Conservation (phyloP, 2,329 filamentous ascomycete genomes). For the Ophiosphaerella herpotricha region DNA sequence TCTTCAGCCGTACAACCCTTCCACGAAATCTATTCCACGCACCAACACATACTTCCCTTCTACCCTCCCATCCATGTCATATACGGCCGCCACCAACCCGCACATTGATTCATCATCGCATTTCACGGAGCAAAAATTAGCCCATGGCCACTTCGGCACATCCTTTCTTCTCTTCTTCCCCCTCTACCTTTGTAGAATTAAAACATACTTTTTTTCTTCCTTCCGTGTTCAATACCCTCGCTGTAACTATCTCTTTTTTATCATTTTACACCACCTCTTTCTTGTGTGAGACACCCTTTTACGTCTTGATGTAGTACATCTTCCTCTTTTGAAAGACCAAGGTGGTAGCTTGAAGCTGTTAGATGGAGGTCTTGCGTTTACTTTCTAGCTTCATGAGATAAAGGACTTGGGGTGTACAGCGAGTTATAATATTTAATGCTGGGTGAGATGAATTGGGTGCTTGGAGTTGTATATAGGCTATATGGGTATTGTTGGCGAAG, state of each 20-base stretch:
- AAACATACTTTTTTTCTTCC: background rate
- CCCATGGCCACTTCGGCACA: too few species aligned
- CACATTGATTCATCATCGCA: too few species aligned
- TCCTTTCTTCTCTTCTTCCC: background rate
- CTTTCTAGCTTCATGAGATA: too few species aligned
- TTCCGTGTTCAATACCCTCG: constrained; percentile 24
- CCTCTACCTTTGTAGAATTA: constrained; percentile 12
- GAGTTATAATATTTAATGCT: constrained; percentile 5
- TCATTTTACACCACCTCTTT: too few species aligned
- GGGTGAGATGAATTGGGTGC: background rate
- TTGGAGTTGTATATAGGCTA: background rate
- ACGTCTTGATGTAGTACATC: too few species aligned
- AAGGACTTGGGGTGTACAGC: background rate
- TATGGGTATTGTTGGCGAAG: too few species aligned
- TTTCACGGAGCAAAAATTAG: too few species aligned
- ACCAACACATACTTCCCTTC: too few species aligned
- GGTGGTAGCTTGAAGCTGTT: background rate
- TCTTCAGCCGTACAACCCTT: too few species aligned
- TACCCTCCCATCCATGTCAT: too few species aligned
- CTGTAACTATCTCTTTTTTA: constrained; percentile 17
- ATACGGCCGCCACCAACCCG: too few species aligned
- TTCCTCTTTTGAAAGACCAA: background rate
- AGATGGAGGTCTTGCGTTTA: background rate
- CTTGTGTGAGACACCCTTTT: background rate
- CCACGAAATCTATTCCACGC: too few species aligned